Evolutionary conservation across 164 flowering plant species (phyloP), one percentile per base, ranked within the genome.

Genomic region (Stephania japonica): DNA sequence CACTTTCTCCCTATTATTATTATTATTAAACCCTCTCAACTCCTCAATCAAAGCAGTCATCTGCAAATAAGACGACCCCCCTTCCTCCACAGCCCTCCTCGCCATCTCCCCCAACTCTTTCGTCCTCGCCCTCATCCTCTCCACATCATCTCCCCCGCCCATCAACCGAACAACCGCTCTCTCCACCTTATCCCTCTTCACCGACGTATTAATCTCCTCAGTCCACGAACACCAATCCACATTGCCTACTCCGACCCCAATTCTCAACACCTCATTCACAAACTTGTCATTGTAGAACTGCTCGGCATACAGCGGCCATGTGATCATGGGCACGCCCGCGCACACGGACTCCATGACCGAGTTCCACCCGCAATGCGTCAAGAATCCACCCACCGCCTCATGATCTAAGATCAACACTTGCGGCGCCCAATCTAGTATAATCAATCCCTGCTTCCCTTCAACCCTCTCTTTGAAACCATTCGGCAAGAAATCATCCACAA

Each of bases 331-430:
- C 38, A 65, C 68, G 1, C 68, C 68, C 27, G 68, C 41, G 18
- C 38, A 8, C 16, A 26, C 38, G 0, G 18, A 38, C 62, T 71
- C 73, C 1, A 71, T 16, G 5, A 27, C 42, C 8, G 73, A 71
- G 64, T 71, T 71, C 73, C 67, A 71, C n/a, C 73, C 73, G 62
- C 73, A 71, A 23, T 71, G 73, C 61, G 73, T 71, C 73, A 71
- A 32, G 32, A 71, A 71, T 19, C 67, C 73, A 1, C 73, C 73
- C 21, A 71, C 50, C 1, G 73, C 73, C 16, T 23, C 38, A 38
- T 71, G 73, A 7, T 71, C 67, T 3, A 71, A 67, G 8, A 71
- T 71, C 1, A 71, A 49, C 27, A 71, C 73, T 23, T 71, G 73
- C 21, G 73, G 73, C 0, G 73, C 66, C 73, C 73, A 71, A 11